Evolutionary conservation across 768 basidiomycete genomes (phyloP).

Genomic region (Termitomyces sp.): DNA sequence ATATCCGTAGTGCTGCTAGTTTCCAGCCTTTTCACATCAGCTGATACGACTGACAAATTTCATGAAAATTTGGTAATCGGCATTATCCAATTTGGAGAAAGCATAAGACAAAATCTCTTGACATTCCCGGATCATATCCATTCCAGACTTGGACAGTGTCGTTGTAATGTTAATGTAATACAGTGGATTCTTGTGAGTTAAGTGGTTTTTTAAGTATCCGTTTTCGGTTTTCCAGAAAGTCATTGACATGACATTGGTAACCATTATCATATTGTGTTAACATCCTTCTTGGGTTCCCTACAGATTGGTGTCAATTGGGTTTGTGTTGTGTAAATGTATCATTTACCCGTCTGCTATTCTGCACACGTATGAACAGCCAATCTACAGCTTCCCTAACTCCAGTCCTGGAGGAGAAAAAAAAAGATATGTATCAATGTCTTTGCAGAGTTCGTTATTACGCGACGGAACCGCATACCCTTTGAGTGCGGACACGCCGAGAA

Average conservation of each 20-base stretch:
- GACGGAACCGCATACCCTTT: constrained; percentile 61
- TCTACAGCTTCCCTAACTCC: constrained; percentile 88
- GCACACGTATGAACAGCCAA: constrained; percentile 92
- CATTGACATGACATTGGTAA: not conserved
- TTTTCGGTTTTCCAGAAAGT: not conserved
- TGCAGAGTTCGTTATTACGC: not conserved
- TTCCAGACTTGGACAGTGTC: not conserved
- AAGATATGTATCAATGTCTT: not conserved
- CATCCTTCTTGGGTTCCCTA: constrained; percentile 21
- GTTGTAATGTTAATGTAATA: not conserved
- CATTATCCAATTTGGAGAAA: not conserved
- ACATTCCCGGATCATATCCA: no score
- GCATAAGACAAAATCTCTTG: no score
- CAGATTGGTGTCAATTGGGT: not conserved
- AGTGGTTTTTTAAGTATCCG: not conserved
- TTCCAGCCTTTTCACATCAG: no score
- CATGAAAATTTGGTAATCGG: not conserved
- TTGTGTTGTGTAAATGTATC: not conserved
- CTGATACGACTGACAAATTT: not conserved
- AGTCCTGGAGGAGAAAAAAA: constrained; percentile 45
- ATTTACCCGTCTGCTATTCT: constrained; percentile 73
- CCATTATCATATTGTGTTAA: constrained; percentile 7
- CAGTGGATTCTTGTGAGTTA: not conserved
- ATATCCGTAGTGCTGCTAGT: no score
- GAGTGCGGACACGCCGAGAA: constrained; percentile 86